Conservation (phyloP, 768 basidiomycete genomes). For the Clavulina sp. region DNA sequence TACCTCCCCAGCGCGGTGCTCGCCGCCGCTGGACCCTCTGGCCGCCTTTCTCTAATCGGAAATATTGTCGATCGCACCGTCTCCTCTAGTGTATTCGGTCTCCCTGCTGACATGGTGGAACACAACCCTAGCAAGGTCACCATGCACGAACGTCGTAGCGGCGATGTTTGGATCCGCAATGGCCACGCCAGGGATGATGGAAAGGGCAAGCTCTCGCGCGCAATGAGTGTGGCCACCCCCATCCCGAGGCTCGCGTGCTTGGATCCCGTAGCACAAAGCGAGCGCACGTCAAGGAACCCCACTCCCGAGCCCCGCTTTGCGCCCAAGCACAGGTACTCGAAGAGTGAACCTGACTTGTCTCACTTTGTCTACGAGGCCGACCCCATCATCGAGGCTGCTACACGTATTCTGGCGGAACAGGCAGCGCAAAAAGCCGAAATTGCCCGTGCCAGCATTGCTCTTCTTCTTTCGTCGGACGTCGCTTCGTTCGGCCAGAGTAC, state of each 20-base stretch:
- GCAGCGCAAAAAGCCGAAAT: neutral
- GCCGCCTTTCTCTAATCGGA: conserved; percentile 16
- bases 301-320: neutral
- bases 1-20: conserved; percentile 41
- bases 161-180: conserved; percentile 56
- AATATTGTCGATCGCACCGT: conserved; percentile 14
- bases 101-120: conserved; percentile 1
- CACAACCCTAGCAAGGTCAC: conserved; percentile 18
- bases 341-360: neutral
- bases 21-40: conserved; percentile 26
- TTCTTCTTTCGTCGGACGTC: conserved; percentile 32
- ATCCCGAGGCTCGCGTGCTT: neutral
- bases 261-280: neutral
- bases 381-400: conserved; percentile 29
- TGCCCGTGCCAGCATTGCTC: no score
- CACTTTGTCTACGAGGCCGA: conserved; percentile 39
- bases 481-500: conserved; percentile 41
- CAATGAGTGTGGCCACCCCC: neutral
- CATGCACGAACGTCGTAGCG: conserved; percentile 53
- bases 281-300: neutral
- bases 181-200: conserved; percentile 32
- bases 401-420: neutral
- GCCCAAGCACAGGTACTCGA: no score
- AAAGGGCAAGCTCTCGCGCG: neutral
- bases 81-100: conserved; percentile 49